Evolutionary conservation across 176 grass and related monocot genomes (phyloP).

Genomic region (Hyparrhenia diplandra): DNA sequence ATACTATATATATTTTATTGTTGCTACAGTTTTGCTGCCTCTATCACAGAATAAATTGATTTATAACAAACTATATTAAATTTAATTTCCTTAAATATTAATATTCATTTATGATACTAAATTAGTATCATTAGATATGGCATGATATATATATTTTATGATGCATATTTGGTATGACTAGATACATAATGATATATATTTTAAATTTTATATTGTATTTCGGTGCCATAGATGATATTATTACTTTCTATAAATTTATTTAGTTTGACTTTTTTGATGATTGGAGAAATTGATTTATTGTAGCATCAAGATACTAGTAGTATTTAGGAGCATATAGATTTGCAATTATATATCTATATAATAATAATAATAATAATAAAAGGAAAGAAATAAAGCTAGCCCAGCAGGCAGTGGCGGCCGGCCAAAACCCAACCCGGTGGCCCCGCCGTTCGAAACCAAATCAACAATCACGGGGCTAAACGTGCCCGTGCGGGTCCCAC

Average conservation of each 20-base stretch:
- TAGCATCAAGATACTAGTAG: background rate
- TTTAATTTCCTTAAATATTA: too few species aligned
- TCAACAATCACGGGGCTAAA: background rate
- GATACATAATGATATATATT: background rate
- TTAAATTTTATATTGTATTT: background rate
- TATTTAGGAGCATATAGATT: too few species aligned
- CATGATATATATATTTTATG: too few species aligned
- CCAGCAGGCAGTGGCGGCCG: background rate
- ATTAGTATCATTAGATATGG: background rate
- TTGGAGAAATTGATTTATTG: background rate
- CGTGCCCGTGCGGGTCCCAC: slow-evolving; percentile 4
- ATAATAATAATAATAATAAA: background rate
- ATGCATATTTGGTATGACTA: background rate
- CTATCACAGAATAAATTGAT: too few species aligned
- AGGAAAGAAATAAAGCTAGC: background rate
- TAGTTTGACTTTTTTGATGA: background rate
- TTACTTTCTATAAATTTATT: background rate
- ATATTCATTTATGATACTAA: background rate
- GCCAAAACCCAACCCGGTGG: background rate
- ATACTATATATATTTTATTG: too few species aligned
- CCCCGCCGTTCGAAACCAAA: background rate
- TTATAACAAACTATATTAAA: too few species aligned
- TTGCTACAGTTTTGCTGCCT: too few species aligned
- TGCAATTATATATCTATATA: too few species aligned
- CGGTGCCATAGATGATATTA: rapidly evolving